A percentile compares a stretch with the other conserved stretches of the same genome.
Evolutionary conservation across 371 early-diverging fungal species (phyloP).

Genomic region (Mucor irregularis): DNA sequence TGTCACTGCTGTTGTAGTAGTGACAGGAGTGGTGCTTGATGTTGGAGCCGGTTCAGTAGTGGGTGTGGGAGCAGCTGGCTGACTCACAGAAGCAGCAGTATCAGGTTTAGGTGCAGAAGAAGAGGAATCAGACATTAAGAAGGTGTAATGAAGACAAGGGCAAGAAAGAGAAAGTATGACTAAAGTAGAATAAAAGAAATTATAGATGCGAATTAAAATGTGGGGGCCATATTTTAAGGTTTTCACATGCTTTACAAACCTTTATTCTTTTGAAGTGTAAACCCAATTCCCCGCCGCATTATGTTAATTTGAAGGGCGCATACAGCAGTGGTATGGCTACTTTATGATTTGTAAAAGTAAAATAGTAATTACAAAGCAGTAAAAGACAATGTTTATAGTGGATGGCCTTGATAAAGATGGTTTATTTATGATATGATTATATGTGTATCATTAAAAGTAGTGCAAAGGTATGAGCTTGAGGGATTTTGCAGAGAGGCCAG

Average conservation of each 20-base stretch:
- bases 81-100: background rate
- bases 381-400: no score
- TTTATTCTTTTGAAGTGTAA: no score
- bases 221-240: constrained; percentile 5
- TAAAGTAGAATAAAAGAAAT: background rate
- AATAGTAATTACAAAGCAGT: no score
- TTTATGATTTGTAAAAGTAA: no score
- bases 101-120: background rate
- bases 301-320: no score
- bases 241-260: constrained; percentile 10
- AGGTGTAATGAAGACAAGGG: background rate
- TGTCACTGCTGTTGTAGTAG: background rate
- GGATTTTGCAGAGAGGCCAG: no score
- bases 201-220: background rate
- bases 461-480: no score
- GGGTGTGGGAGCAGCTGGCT: background rate
- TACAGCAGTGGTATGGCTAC: no score
- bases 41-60: background rate
- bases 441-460: no score
- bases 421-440: no score
- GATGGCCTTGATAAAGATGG: no score
- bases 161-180: background rate
- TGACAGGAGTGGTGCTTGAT: background rate
- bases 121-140: background rate
- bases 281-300: no score